These are phyloP conservation scores for Xanthoceras sorbifolium DNA, from an alignment of 345 rosid genomes.

Conservation along the genomic window DNA sequence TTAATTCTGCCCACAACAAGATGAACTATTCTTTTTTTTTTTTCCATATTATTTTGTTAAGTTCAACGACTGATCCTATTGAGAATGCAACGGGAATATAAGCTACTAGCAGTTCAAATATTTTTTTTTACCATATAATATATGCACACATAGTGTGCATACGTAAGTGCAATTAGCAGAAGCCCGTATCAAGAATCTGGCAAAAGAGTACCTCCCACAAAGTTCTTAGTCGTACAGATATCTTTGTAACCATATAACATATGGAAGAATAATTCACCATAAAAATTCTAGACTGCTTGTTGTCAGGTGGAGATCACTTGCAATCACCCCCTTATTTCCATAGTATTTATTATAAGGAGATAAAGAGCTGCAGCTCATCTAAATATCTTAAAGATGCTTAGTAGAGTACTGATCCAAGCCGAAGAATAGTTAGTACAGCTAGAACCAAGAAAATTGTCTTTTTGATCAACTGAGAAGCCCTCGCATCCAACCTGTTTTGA, in stretches of 20 bases:
- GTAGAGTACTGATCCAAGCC: not conserved
- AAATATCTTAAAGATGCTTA: not conserved
- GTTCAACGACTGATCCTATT: not conserved
- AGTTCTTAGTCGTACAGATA: not conserved
- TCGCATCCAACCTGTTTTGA: too few species aligned
- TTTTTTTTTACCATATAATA: not conserved
- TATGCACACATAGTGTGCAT: not conserved
- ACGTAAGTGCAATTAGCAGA: not conserved
- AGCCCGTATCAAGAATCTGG: not conserved
- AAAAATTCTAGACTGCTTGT: not conserved
- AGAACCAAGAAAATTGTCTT: not conserved
- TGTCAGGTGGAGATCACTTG: not conserved
- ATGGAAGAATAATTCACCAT: constrained; percentile 1
- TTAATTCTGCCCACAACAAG: not conserved
- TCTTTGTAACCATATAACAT: not conserved
- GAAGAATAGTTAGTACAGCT: not conserved
- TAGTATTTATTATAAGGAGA: too few species aligned
- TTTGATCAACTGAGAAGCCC: not conserved
- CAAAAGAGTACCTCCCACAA: not conserved
- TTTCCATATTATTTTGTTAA: not conserved
- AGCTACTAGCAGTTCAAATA: not conserved
- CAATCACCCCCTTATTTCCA: not conserved
- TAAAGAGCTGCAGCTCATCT: not conserved
- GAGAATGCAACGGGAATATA: not conserved
- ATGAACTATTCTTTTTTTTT: not conserved